Evolutionary conservation across 768 basidiomycete species (phyloP).

Genomic region (Tephrocybe rancida): DNA sequence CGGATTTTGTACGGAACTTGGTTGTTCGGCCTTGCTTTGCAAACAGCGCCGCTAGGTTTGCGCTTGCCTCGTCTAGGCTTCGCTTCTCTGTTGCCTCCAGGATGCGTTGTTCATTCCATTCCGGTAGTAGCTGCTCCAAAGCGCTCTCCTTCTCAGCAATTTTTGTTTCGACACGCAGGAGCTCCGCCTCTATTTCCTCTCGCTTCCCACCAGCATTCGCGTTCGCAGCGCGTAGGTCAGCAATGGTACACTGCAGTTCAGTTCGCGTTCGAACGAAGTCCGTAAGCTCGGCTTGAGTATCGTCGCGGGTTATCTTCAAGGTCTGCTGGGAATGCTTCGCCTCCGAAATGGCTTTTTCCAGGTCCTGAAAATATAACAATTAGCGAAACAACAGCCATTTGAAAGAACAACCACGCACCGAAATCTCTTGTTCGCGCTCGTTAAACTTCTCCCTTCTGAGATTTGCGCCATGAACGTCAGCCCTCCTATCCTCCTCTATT

Average conservation of each 20-base stretch:
- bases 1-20: conserved; percentile 80
- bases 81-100: conserved; percentile 58
- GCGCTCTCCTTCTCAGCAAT: conserved; percentile 62
- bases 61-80: conserved; percentile 73
- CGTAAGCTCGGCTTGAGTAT: conserved; percentile 80
- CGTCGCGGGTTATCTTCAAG: conserved; percentile 66
- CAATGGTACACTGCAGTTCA: conserved; percentile 82
- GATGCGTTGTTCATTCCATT: conserved; percentile 63
- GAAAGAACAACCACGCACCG: conserved; percentile 47
- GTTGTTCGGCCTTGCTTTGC: conserved; percentile 89
- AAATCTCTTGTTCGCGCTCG: conserved; percentile 81
- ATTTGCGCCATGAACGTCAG: conserved; percentile 86
- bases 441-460: conserved; percentile 81
- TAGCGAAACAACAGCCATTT: not conserved
- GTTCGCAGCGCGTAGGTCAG: conserved; percentile 72
- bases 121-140: conserved; percentile 68
- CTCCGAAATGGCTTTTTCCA: conserved; percentile 74
- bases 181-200: conserved; percentile 64
- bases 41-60: conserved; percentile 73
- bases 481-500: conserved; percentile 79
- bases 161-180: conserved; percentile 57
- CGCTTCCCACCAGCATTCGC: conserved; percentile 67
- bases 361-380: conserved; percentile 45
- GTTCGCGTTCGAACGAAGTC: conserved; percentile 86
- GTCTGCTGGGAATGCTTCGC: conserved; percentile 74